Evolutionary conservation across 805 yeast genomes (phyloP).

Genomic region (Teunomyces pallodes): DNA sequence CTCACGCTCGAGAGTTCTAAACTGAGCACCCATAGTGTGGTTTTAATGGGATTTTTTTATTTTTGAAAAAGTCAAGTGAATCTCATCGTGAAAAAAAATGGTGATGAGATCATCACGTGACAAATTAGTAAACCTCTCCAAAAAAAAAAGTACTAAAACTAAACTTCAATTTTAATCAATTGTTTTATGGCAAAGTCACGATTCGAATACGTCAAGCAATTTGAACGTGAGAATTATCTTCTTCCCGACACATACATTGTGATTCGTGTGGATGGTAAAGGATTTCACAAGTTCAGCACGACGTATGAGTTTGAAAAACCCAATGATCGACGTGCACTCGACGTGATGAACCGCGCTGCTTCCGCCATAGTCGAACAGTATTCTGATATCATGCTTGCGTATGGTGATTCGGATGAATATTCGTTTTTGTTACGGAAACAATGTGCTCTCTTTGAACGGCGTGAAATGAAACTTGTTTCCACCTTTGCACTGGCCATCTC

Average conservation of each 20-base stretch:
- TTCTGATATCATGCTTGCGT: conserved; percentile 76
- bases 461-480: conserved; percentile 78
- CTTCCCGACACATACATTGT: conserved; percentile 81
- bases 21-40: conserved; percentile 49
- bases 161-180: too few species aligned
- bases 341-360: conserved; percentile 83
- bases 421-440: conserved; percentile 68
- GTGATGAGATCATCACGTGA: conserved; percentile 4
- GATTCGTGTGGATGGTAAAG: conserved; percentile 88
- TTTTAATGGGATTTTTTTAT: not conserved
- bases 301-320: conserved; percentile 80
- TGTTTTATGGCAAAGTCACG: conserved; percentile 73
- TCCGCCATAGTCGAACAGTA: conserved; percentile 56
- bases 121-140: not conserved
- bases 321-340: conserved; percentile 74
- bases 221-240: conserved; percentile 70
- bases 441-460: conserved; percentile 73
- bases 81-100: conserved; percentile 2
- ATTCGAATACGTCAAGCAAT: conserved; percentile 80
- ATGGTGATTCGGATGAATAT: conserved; percentile 95
- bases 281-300: conserved; percentile 82
- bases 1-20: conserved; percentile 86
- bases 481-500: conserved; percentile 82
- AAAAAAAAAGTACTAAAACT: not conserved
- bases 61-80: not conserved